Base-by-base conservation (phyloP, 495 filamentous ascomycete genomes). In the Penicillium samsonianum region DNA sequence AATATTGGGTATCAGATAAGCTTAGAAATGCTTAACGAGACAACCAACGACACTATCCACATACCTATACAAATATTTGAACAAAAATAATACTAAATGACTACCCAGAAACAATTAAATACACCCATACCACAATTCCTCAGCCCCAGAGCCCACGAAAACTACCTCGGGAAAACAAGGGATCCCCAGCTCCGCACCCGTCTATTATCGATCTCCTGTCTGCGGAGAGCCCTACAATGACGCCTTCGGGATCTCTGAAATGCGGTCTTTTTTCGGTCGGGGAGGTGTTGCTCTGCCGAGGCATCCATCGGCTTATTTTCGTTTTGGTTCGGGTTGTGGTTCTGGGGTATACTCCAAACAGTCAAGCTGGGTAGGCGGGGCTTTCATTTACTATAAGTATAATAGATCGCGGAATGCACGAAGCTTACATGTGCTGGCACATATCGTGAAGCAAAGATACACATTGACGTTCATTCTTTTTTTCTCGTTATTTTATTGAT, bases 81-180 rank as follows among this genome's bases (percentile, higher is more conserved):
- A 47, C 12, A 49, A 16, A 28, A 52, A n/a, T 16, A 41, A 26
- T 8, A 16, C n/a, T 20, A 3, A 17, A 19, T 28, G 23, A 28
- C 7, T 28, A 28, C 20, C 10, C 30, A 37, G 8, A 50, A 50
- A 20, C 19, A 38, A 11, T 11, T 38, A 28, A 16, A 43, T 42
- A 35, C 28, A 40, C 20, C 28, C 1, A 33, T 55, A 45, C 50
- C 25, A 25, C 37, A 43, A 25, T 42, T 43, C 38, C n/a, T 31
- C 25, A 30, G 17, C 43, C 46, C 48, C 66, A 68, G 67, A 71
- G 59, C 25, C 49, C 50, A 68, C 70, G 68, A 70, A 60, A 69
- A 71, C 56, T 56, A 37, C 56, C 59, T 71, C 70, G 70, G 70
- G 67, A 58, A 57, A 70, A 50, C 46, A 58, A 73, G 70, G 70